These are phyloP conservation scores for Malassezia slooffiae DNA, from an alignment of 1,284 basidiomycete genomes.

Conservation along the genomic window DNA sequence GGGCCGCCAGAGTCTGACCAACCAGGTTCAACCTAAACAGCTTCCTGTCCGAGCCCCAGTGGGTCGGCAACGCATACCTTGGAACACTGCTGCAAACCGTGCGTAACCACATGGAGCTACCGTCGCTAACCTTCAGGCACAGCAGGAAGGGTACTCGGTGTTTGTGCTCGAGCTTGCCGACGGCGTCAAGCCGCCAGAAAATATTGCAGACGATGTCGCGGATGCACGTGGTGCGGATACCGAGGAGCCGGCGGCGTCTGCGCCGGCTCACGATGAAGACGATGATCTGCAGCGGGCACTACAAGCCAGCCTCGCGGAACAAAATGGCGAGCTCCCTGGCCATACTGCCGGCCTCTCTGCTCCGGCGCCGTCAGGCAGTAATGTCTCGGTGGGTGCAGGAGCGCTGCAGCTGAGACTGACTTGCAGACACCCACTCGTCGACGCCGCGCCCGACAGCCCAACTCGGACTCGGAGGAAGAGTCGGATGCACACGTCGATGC, in stretches of 20 bases:
- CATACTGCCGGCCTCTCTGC: too few relatives aligned
- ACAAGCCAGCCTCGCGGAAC: too few relatives aligned
- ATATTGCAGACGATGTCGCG: conserved; percentile 6
- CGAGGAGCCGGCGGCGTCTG: too few relatives aligned
- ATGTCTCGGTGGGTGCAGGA: too few relatives aligned
- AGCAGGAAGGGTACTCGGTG: conserved; percentile 37
- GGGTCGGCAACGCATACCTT: conserved; percentile 38
- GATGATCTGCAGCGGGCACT: too few relatives aligned
- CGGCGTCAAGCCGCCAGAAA: not conserved
- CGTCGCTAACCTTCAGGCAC: conserved; percentile 9
- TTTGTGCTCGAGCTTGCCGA: conserved; percentile 24
- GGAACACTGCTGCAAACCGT: conserved; percentile 35
- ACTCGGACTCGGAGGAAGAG: conserved; percentile 13
- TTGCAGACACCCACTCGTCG: conserved; percentile 15
- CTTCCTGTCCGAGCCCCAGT: conserved; percentile 28
- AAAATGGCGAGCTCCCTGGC: too few relatives aligned
- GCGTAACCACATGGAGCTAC: too few relatives aligned
- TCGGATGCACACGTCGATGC: conserved; percentile 36
- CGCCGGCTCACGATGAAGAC: too few relatives aligned
- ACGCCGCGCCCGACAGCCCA: conserved; percentile 15
- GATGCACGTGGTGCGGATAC: too few relatives aligned
- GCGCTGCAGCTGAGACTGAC: too few relatives aligned
- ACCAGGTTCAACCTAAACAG: conserved; percentile 41
- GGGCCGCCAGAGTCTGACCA: too few relatives aligned
- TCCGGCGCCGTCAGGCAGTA: too few relatives aligned